These are phyloP conservation scores for Epithemia pelagica DNA, from an alignment of 108 stramenopile species.

Conservation along the genomic window DNA sequence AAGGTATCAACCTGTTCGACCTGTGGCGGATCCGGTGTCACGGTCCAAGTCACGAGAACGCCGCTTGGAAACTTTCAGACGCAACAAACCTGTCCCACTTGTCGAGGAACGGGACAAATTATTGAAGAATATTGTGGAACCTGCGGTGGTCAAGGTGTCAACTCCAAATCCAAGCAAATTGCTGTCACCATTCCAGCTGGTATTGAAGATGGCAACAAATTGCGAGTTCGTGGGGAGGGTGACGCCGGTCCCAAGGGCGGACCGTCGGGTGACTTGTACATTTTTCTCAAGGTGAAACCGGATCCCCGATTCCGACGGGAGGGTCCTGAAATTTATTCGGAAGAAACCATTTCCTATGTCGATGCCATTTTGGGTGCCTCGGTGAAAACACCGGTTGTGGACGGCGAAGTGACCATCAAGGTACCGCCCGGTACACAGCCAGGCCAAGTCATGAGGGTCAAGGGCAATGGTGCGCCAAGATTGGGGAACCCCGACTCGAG, in stretches of 20 bases:
- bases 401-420: conserved; percentile 94
- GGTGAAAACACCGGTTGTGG: conserved; percentile 87
- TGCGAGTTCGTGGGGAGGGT: conserved; percentile 93
- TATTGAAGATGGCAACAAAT: conserved; percentile 94
- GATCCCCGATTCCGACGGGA: conserved; percentile 88
- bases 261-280: conserved; percentile 92
- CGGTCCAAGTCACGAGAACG: conserved; percentile 90
- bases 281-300: conserved; percentile 90
- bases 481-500: conserved; percentile 69
- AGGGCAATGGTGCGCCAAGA: conserved; percentile 86
- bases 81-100: conserved; percentile 89
- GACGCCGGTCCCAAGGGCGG: conserved; percentile 94
- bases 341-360: conserved; percentile 76
- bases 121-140: conserved; percentile 92
- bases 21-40: conserved; percentile 87
- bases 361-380: conserved; percentile 94
- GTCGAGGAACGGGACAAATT: conserved; percentile 89
- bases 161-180: conserved; percentile 91
- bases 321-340: conserved; percentile 92
- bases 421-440: conserved; percentile 96
- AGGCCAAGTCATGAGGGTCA: conserved; percentile 90
- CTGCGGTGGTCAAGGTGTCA: conserved; percentile 89
- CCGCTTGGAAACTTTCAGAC: conserved; percentile 96
- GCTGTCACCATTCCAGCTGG: conserved; percentile 94
- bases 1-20: conserved; percentile 69